Evolutionary conservation across 371 early-diverging fungal species (phyloP), one percentile per base, ranked within the genome.

Genomic region (Haplosporangium sp.): DNA sequence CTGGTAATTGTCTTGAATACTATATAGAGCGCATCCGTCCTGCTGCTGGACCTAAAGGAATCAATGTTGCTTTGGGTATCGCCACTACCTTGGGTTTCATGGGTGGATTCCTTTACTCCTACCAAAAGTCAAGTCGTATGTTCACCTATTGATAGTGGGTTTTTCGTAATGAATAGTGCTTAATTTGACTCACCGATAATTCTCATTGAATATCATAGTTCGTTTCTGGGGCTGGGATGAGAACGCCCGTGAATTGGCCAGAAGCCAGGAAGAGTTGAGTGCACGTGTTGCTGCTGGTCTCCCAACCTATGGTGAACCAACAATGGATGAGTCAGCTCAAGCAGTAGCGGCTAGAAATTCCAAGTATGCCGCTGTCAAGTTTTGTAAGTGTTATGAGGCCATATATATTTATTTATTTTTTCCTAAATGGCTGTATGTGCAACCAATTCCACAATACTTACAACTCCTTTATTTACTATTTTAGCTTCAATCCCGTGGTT

Each of bases 191-290:
- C 27, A 27, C 27, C 27, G 27, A 27, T 27, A 27, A 27, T 27
- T 27, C 27, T 27, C 27, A 27, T 27, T 50, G 3, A 15, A 50
- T 50, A 4, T 7, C 50, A 50, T 85, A 95, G 94, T 92, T 76
- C 93, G 98, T 70, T 98, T 97, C 91, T 95, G 94, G 94, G 98
- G 98, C 27, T 94, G 94, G 91, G 87, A 84, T 37, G 97, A 97
- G 84, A 98, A 98, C 84, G 85, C 86, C 48, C 86, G 89, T 53
- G 98, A 98, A 84, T 91, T 90, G 50, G 85, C 83, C 62, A 90
- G 86, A 87, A 93, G 94, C 85, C 83, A 86, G 44, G 81, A 74
- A 45, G 94, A 95, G 85, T 88, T 93, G 87, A 72, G 73, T 20
- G 88, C 87, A 59, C 87, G 90, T 34, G 76, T 88, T 69, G 88